A percentile compares a stretch with the other conserved stretches of the same genome.
phyloP scores from a whole-genome alignment of 139 green algal genomes.

The Picochlorum costavermella region DNA sequence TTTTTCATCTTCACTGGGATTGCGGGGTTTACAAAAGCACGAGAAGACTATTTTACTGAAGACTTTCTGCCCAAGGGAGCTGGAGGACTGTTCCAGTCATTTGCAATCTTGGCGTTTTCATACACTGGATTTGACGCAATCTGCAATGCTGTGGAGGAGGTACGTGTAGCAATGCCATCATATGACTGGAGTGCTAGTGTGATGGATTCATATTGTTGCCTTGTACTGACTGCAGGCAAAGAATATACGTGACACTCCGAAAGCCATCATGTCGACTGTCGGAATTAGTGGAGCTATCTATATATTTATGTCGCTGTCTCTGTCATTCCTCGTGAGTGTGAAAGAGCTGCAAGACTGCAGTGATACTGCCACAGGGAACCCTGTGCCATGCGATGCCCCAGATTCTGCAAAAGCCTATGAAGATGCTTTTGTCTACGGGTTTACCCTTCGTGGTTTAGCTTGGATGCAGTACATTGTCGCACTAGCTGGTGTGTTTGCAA shows the following conservation, averaged over 20 bases:
- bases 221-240: neutral
- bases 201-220: neutral
- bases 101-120: constrained; percentile 8
- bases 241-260: constrained; percentile 3
- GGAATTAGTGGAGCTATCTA: constrained; percentile 9
- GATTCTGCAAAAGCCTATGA: neutral
- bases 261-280: constrained; percentile 22
- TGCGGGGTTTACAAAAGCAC: constrained; percentile 2
- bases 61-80: constrained; percentile 1
- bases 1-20: constrained; percentile 16
- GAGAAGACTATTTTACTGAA: neutral
- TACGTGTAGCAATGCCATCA: neutral
- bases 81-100: neutral
- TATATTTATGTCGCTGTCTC: constrained; percentile 5
- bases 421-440: neutral
- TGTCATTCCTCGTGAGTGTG: constrained; percentile 12
- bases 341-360: neutral
- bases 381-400: neutral
- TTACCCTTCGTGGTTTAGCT: neutral
- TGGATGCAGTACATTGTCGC: constrained; percentile 24
- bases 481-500: constrained; percentile 15
- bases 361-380: too few relatives aligned
- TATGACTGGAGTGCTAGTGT: neutral
- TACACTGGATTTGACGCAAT: constrained; percentile 21
- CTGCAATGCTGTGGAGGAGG: constrained; percentile 29